Evolutionary conservation across 441 rosid species (phyloP).

Genomic region (Rhodomyrtus psidioides): DNA sequence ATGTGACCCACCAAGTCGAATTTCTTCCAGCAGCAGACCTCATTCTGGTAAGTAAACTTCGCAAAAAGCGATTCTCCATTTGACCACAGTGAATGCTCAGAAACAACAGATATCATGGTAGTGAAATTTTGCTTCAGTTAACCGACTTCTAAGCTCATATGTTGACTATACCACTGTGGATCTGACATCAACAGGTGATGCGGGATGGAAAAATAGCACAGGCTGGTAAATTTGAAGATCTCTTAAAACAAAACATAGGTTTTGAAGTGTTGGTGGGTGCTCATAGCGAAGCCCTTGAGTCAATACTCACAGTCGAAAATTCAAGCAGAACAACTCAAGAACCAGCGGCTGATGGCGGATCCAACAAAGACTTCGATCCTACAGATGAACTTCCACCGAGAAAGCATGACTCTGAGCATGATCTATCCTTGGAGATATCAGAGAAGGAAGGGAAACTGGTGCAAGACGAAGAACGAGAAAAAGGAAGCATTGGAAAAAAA

Average conservation of each 20-base stretch:
- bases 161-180: neutral
- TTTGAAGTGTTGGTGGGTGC: slow-evolving; percentile 93
- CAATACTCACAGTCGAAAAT: slow-evolving; percentile 53
- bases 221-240: slow-evolving; percentile 79
- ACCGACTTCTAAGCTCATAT: neutral
- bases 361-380: slow-evolving; percentile 27
- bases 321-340: slow-evolving; percentile 41
- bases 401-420: slow-evolving; percentile 44
- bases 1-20: slow-evolving; percentile 98
- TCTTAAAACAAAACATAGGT: slow-evolving; percentile 70
- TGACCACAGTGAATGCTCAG: neutral
- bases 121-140: neutral
- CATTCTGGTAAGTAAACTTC: slow-evolving; percentile 59
- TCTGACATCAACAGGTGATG: slow-evolving; percentile 59
- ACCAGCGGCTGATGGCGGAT: slow-evolving; percentile 25
- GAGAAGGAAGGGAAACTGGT: slow-evolving; percentile 75
- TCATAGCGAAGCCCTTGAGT: slow-evolving; percentile 74
- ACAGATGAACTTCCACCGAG: slow-evolving; percentile 25
- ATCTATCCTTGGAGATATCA: slow-evolving; percentile 42
- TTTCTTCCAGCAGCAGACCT: slow-evolving; percentile 97
- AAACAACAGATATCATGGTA: neutral
- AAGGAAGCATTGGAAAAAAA: slow-evolving; percentile 87
- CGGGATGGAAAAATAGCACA: slow-evolving; percentile 85
- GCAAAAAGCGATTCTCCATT: neutral
- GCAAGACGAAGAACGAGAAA: slow-evolving; percentile 95